A percentile compares a stretch with the other conserved stretches of the same genome.
Conservation (phyloP, 2,329 filamentous ascomycete genomes). For the Colletotrichum tabaci region DNA sequence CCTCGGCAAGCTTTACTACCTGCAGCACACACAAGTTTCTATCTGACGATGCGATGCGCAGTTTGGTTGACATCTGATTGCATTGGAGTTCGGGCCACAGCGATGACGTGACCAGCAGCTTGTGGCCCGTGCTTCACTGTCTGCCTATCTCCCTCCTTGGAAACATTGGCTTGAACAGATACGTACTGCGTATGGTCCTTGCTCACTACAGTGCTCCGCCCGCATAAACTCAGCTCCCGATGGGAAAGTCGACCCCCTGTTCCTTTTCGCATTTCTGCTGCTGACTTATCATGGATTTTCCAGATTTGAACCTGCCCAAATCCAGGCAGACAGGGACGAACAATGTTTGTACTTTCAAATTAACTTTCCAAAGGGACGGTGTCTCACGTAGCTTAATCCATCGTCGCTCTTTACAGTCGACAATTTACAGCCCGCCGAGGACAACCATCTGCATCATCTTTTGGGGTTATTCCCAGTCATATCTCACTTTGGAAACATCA, state of each 20-base stretch:
- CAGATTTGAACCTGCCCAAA: not conserved
- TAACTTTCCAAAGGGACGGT: not conserved
- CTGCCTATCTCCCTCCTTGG: not conserved
- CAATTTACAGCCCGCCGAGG: not conserved
- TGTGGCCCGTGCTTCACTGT: not conserved
- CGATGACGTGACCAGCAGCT: not conserved
- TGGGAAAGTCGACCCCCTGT: not conserved
- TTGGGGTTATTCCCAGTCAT: no score
- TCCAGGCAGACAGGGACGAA: not conserved
- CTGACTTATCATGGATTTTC: not conserved
- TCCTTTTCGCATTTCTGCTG: not conserved
- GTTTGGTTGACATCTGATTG: not conserved
- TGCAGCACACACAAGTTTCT: not conserved
- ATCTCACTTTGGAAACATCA: no score
- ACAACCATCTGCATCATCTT: no score
- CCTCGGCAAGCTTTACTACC: not conserved
- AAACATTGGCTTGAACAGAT: no score
- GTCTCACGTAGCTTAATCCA: not conserved
- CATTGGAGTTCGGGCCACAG: slow-evolving; percentile 1
- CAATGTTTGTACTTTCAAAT: not conserved
- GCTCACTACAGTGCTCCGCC: not conserved
- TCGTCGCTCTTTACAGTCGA: not conserved
- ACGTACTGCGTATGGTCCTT: no score
- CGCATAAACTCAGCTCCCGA: not conserved
- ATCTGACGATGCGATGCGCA: not conserved